phyloP scores from a whole-genome alignment of 208 protist genomes.

The Trypanosoma grayi region DNA sequence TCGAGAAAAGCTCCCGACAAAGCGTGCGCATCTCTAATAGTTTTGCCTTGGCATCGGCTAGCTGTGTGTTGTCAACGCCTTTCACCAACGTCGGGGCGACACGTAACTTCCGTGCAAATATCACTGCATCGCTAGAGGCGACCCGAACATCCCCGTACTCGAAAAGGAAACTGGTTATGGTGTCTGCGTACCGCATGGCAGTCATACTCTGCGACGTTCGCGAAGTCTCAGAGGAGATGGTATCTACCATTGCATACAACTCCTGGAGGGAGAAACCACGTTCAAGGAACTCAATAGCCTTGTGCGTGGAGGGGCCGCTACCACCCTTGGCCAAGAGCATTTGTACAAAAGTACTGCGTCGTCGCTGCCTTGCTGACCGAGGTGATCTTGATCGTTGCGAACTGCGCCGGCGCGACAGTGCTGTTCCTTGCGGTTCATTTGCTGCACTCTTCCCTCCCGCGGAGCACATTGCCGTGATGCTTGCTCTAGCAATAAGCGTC shows the following conservation, averaged over 20 bases:
- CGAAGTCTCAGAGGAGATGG: conserved; percentile 57
- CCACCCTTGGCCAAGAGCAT: conserved; percentile 52
- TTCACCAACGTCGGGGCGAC: background rate
- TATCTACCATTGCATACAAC: conserved; percentile 64
- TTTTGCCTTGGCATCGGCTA: conserved; percentile 15
- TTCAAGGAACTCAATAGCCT: conserved; percentile 46
- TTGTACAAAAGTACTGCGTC: conserved; percentile 58
- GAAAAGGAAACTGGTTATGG: conserved; percentile 54
- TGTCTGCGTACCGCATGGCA: conserved; percentile 74
- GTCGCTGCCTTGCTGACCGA: conserved; percentile 4
- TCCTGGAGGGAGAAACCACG: conserved; percentile 68
- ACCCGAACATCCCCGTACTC: conserved; percentile 53
- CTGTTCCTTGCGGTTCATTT: background rate
- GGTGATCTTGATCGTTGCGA: background rate
- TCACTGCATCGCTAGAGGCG: conserved; percentile 37
- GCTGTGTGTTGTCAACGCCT: background rate
- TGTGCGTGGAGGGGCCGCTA: conserved; percentile 25
- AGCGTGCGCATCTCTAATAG: conserved; percentile 19
- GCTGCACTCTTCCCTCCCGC: background rate
- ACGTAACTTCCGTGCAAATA: conserved; percentile 21
- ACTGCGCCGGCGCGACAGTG: background rate
- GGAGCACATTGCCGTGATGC: too few species aligned
- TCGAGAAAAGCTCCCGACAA: conserved; percentile 18
- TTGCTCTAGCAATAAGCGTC: background rate
- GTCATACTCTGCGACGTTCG: conserved; percentile 44